Evolutionary conservation across 768 basidiomycete genomes (phyloP).

Genomic region (Mycena metata): DNA sequence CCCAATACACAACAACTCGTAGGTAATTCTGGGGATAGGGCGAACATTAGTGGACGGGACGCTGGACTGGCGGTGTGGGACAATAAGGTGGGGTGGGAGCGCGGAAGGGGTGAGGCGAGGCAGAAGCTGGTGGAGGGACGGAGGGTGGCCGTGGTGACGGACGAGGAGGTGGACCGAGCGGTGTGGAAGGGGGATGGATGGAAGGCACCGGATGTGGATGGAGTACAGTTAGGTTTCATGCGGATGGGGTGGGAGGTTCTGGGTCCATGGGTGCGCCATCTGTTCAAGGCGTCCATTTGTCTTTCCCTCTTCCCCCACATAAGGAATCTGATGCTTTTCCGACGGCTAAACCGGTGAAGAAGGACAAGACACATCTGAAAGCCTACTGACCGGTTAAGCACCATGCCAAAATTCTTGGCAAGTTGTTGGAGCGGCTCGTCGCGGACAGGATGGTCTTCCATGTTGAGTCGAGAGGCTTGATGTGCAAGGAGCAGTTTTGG

Average conservation of each 20-base stretch:
- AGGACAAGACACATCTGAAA: background rate
- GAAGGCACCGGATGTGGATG: background rate
- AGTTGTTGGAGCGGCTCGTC: background rate
- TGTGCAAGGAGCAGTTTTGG: background rate
- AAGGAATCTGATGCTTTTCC: slow-evolving; percentile 5
- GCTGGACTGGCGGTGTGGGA: background rate
- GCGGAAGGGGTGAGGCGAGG: background rate
- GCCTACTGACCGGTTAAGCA: slow-evolving; percentile 2
- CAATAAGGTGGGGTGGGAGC: background rate
- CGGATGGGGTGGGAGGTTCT: slow-evolving; percentile 2
- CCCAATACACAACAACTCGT: too few species aligned
- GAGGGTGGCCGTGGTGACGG: background rate
- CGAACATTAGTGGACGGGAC: background rate
- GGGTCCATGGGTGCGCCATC: background rate
- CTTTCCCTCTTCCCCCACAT: background rate
- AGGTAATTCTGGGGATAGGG: slow-evolving; percentile 8
- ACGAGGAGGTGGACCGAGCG: slow-evolving; percentile 5
- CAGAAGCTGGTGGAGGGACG: background rate
- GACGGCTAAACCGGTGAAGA: background rate
- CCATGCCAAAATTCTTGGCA: background rate
- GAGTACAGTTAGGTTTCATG: slow-evolving; percentile 6
- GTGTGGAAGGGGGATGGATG: background rate
- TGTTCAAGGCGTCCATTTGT: slow-evolving; percentile 6
- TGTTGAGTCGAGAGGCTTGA: background rate
- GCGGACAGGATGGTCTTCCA: slow-evolving; percentile 5